Conservation (phyloP, 2,329 filamentous ascomycete genomes). For the Penicillium sumatraense region DNA sequence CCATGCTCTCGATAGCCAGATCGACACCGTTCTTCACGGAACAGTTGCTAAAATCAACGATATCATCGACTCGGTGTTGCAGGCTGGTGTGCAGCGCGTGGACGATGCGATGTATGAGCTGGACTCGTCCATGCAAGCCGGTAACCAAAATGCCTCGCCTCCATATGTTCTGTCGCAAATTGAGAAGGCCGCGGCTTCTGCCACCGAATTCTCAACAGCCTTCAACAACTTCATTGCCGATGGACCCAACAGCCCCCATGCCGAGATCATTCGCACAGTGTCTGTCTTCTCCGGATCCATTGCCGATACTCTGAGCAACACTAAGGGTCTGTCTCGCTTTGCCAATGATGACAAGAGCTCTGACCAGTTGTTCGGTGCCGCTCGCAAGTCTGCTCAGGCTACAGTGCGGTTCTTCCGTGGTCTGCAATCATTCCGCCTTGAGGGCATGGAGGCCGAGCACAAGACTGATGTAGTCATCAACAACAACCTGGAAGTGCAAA, state of each 20-base stretch:
- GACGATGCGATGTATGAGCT: conserved; percentile 97
- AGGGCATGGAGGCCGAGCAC: conserved; percentile 85
- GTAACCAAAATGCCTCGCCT: conserved; percentile 96
- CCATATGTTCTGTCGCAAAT: conserved; percentile 95
- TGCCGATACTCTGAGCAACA: conserved; percentile 92
- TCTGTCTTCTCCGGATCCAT: conserved; percentile 89
- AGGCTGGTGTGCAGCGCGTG: conserved; percentile 88
- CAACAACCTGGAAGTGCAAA: conserved; percentile 94
- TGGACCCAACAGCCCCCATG: conserved; percentile 85
- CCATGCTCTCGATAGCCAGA: conserved; percentile 81
- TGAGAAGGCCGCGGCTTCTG: conserved; percentile 91
- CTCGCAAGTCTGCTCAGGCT: conserved; percentile 80
- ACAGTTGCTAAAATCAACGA: conserved; percentile 94
- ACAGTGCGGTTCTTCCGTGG: conserved; percentile 95
- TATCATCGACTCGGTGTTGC: conserved; percentile 94
- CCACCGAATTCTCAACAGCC: conserved; percentile 95
- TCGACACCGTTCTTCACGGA: conserved; percentile 84
- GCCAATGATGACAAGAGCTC: conserved; percentile 95
- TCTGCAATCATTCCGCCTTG: conserved; percentile 89
- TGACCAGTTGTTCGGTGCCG: conserved; percentile 80
- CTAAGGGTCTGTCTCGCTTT: conserved; percentile 90
- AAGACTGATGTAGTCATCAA: conserved; percentile 98
- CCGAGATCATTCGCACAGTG: conserved; percentile 90
- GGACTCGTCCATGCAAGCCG: conserved; percentile 96
- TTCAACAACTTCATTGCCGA: conserved; percentile 99